Base-by-base conservation (phyloP, 2,329 filamentous ascomycete genomes). In the Talaromyces funiculosus region DNA sequence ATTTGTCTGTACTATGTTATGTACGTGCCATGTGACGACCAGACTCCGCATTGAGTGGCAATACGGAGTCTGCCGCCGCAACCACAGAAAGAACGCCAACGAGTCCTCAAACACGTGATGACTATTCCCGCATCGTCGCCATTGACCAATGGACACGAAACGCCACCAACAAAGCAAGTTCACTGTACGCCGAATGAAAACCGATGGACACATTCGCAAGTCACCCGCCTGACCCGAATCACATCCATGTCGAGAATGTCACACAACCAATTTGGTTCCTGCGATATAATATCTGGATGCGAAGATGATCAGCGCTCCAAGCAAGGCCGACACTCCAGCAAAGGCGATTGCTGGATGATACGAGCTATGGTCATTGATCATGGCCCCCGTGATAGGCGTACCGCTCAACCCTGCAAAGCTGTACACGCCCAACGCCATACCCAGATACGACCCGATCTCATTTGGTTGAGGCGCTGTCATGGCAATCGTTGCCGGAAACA, bases 381-480 rank as follows among this genome's bases (percentile, higher is more conserved):
- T 68, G 0, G 72, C 75, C 3, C 80, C 80, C 55, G 75, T 78
- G 47, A 80, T 71, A 0, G 81, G 80, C 12, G 78, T 77, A 0
- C 80, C 82, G 3, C 82, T 73, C 35, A 86, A 65, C 3, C 73
- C 74, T 0, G 76, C 80, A 33, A 84, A 55, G 0, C 76, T 74
- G 4, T 72, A 69, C 1, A 81, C 47, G 1, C 68, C 64, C 57
- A 70, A 51, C 7, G 65, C 67, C 62, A 67, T 67, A 1, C 66
- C 65, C 57, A 67, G 54, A 37, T 66, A 65, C 7, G 65, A 65
- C 3, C 66, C 64, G 24, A 67, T 64, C 45, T 67, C 61, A 16
- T 62, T 61, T 2, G 61, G 29, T 5, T 66, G 57, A 10, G 47
- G 47, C 16, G 64, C 33, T 20, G 59, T 65, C 26, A 62, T 62